Base-by-base conservation (phyloP, 129 eudicot species). In the Helichrysum umbraculigerum region DNA sequence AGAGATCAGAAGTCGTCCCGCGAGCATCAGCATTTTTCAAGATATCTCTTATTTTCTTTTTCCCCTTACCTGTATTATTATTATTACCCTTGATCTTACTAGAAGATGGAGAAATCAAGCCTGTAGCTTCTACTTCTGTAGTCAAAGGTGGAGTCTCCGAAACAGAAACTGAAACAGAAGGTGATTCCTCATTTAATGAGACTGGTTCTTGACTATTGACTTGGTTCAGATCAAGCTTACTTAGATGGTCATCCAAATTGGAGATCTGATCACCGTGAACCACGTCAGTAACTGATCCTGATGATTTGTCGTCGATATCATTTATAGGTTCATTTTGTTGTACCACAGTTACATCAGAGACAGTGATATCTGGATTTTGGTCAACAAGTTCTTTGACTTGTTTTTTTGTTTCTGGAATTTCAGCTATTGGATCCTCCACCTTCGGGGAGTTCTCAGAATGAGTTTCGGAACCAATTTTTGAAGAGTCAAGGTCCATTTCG, bases 1-100 rank as follows among this genome's bases (percentile, higher is more conserved):
- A 94, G 37, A 89, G 92, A 77, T 91, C 96, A 75, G 98, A 81
- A 59, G 92, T 89, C 41, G 97, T 78, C 63, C 92, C 97, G 9
- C 79, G 83, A 71, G 92, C 93, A 79, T 91, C 97, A 32, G 97
- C 96, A 64, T 81, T 91, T 73, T 83, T 85, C 72, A 85, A 60
- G 72, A 88, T 71, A 29, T 91, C 97, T 68, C 84, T 94, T 62
- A 69, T 75, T 56, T 85, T 87, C 81, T 84, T 89, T 84, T 80
- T 94, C 33, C 81, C 86, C 73, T 78, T 86, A 57, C 85, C 14
- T 11, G 61, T 60, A 68, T 56, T 37, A 54, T 5, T 67, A 67
- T 8, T 67, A 70, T 66, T 79, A 81, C 67, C 77, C 78, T 81
- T 90, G 61, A 78, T 63, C 72, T 81, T 79, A 78, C 77, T 70